Evolutionary conservation across 345 rosid genomes (phyloP), one percentile per base, ranked within the genome.

Genomic region (Trapa bicornis): DNA sequence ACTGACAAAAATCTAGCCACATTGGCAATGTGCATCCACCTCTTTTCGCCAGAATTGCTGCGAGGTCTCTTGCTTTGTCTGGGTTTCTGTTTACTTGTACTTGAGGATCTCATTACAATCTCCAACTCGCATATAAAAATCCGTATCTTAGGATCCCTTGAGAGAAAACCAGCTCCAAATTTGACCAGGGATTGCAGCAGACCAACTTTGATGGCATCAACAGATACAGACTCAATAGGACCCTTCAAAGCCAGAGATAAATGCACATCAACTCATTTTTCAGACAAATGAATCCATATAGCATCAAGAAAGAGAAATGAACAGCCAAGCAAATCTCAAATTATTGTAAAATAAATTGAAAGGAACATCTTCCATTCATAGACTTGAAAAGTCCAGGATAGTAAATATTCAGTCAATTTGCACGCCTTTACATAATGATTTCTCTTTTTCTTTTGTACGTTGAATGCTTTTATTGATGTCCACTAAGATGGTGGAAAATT

Each of bases 91-190:
- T 80, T 53, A 68, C 77, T 82, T 81, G 76, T 84, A 68, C 63
- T 79, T 65, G 96, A 81, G 61, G 91, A 77, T 79, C 97, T 89
- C 82, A 86, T 69, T 62, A 94, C 90, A 69, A 94, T 65, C 82
- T 94, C 96, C 71, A 94, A 71, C 74, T 94, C 99, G 64, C 87
- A 73, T 81, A 94, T 86, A 67, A 89, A 72, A 61, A 94, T 70
- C 76, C 89, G 99, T 72, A 91, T 69, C 82, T 94, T 94, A 9
- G 97, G 99, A 70, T 89, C 96, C 81, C 85, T 85, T 15, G 96
- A 91, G 75, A 87, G 78, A 78, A 89, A 85, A 72, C 95, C 96
- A 75, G 80, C 91, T 53, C 99, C 97, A 75, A 94, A 89, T 80
- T 84, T 89, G 78, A 87, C 91, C 87, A 94, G 78, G 35, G 97